These are phyloP conservation scores for Zygosaccharomyces gambellarensis DNA, from an alignment of 805 yeast genomes.

Conservation along the genomic window DNA sequence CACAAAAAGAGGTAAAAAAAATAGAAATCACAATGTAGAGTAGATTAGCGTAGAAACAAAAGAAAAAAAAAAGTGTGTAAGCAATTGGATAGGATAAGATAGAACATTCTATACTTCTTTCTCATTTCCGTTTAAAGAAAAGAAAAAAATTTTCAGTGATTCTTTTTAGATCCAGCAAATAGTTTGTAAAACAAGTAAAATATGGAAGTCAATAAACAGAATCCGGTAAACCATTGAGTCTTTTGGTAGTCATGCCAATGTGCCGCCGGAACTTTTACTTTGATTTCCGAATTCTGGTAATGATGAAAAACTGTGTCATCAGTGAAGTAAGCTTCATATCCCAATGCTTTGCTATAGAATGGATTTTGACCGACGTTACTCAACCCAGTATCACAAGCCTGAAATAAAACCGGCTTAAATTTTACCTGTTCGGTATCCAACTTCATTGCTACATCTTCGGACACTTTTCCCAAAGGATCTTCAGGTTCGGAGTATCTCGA, in stretches of 20 bases:
- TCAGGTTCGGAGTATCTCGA: conserved; percentile 47
- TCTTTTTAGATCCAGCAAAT: background rate
- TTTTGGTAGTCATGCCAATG: conserved; percentile 28
- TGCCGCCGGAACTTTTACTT: conserved; percentile 42
- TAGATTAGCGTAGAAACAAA: background rate
- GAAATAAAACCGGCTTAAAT: conserved; percentile 43
- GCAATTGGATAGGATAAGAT: background rate
- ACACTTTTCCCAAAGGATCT: conserved; percentile 7
- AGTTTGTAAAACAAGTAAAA: conserved; percentile 32
- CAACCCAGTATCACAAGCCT: conserved; percentile 43
- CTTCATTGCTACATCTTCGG: conserved; percentile 13
- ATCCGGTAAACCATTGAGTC: conserved; percentile 37
- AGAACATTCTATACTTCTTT: conserved; percentile 4
- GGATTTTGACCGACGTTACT: conserved; percentile 32
- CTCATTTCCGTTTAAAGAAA: background rate
- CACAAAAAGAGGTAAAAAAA: conserved; percentile 41
- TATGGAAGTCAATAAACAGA: conserved; percentile 35
- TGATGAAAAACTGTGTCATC: conserved; percentile 42
- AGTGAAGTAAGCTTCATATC: conserved; percentile 46
- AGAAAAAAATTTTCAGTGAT: background rate
- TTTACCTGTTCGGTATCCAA: conserved; percentile 13
- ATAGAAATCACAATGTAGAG: background rate
- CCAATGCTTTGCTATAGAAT: conserved; percentile 39
- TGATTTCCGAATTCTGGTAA: conserved; percentile 20
- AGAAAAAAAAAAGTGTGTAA: background rate